Percentiles rank a stretch among this genome's conserved stretches.
phyloP scores from a whole-genome alignment of 805 yeast species.

The Vanderwaltozyma yarrowii region DNA sequence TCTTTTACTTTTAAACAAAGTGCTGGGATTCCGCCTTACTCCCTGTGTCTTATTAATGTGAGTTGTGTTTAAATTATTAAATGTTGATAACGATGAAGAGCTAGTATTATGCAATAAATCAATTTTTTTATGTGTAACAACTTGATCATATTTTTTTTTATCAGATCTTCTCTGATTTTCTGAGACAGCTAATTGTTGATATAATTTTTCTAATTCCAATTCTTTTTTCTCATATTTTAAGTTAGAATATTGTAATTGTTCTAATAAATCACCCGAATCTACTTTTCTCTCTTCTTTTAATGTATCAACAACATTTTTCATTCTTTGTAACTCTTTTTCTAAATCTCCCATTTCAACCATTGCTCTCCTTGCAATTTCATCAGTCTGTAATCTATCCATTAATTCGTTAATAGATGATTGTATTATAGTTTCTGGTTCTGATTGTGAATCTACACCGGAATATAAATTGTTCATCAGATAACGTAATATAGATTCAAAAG shows the following conservation, averaged over 20 bases:
- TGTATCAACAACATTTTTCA: slow-evolving; percentile 35
- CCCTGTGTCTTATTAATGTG: background rate
- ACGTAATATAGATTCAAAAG: slow-evolving; percentile 43
- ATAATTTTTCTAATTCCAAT: slow-evolving; percentile 47
- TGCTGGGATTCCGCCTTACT: slow-evolving; percentile 1
- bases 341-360: slow-evolving; percentile 48
- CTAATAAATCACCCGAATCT: slow-evolving; percentile 43
- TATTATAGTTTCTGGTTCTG: slow-evolving; percentile 49
- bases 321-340: slow-evolving; percentile 46
- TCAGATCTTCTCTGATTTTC: slow-evolving; percentile 36
- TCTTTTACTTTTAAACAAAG: slow-evolving; percentile 16
- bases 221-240: slow-evolving; percentile 48
- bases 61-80: slow-evolving; percentile 9
- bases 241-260: slow-evolving; percentile 56
- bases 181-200: slow-evolving; percentile 47
- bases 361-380: slow-evolving; percentile 76
- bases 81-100: slow-evolving; percentile 3
- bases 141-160: slow-evolving; percentile 14
- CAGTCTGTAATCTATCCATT: slow-evolving; percentile 65
- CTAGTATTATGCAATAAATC: background rate
- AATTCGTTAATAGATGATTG: slow-evolving; percentile 69
- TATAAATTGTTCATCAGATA: slow-evolving; percentile 57
- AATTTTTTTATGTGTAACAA: slow-evolving; percentile 11
- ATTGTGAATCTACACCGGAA: slow-evolving; percentile 33
- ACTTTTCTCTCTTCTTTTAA: slow-evolving; percentile 38